phyloP scores from a whole-genome alignment of 345 rosid species.

The Moringa oleifera region DNA sequence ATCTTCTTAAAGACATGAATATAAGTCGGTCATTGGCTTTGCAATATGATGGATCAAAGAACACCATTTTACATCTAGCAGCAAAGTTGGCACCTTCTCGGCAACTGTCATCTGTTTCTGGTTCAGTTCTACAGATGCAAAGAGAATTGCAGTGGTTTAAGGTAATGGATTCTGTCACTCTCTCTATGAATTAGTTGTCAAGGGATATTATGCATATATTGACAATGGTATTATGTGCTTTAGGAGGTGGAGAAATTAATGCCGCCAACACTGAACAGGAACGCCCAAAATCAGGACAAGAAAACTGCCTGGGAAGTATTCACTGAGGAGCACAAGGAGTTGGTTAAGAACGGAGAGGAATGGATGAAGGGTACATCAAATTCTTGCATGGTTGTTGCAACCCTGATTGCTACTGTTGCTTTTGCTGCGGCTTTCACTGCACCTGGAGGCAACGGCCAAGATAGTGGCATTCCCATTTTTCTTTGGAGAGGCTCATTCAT shows the following conservation, averaged over 20 bases:
- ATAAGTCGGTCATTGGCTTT: background rate
- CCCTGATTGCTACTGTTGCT: slow-evolving; percentile 21
- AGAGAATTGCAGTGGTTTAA: slow-evolving; percentile 22
- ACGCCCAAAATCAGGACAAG: background rate
- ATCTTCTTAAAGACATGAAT: slow-evolving; percentile 7
- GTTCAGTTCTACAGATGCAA: slow-evolving; percentile 24
- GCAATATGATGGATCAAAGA: background rate
- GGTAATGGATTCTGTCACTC: background rate
- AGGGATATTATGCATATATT: background rate
- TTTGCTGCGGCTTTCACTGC: slow-evolving; percentile 25
- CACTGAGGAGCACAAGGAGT: slow-evolving; percentile 3
- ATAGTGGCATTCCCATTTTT: slow-evolving; percentile 13
- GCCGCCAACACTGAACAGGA: background rate
- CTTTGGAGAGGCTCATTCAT: slow-evolving; percentile 2
- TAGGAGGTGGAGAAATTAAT: slow-evolving; percentile 17
- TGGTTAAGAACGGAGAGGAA: slow-evolving; percentile 12
- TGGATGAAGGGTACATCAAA: slow-evolving; percentile 27
- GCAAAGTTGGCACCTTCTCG: slow-evolving; percentile 6
- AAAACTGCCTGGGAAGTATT: slow-evolving; percentile 12
- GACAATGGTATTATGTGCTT: background rate
- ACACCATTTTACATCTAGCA: slow-evolving; percentile 14
- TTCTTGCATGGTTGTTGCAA: slow-evolving; percentile 20
- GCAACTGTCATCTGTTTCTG: slow-evolving; percentile 10
- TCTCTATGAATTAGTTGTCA: background rate
- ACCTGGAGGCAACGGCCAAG: slow-evolving; percentile 17